Base-by-base conservation (phyloP, 306 rosid species). In the Quillaja saponaria region DNA sequence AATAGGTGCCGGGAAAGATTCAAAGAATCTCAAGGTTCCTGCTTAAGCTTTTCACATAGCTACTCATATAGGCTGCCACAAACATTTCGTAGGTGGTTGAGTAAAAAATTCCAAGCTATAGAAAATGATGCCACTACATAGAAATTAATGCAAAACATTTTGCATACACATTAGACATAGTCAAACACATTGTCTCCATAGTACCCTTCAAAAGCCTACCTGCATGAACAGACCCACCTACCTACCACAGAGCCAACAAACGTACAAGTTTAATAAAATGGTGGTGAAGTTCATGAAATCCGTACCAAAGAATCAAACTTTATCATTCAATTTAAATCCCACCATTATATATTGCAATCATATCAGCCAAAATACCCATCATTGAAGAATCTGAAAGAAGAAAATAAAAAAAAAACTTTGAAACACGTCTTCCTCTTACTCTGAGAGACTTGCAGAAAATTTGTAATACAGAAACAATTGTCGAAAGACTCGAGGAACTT, bases 391-490 rank as follows among this genome's bases (percentile, higher is more conserved):
- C 12, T 13, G 3, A 20, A 28, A 3, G 15, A 11, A 6, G 33
- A 20, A 17, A 47, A 47, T 25, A 4, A 31, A 53, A 31, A 47
- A 34, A 6, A 33, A 55, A 34, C n/a, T 1, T 10, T 15, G 21
- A 41, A 39, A 68, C 71, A 71, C 77, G 37, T 66, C 74, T 34
- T 66, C 71, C 58, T 55, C 74, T 66, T 51, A 41, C 6, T 6
- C n/a, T n/a, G n/a, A 58, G 28, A 61, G 47, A 41, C 40, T 31
- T 18, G 55, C 25, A 58, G 47, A 16, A 18, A 66, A 33, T 11
- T 48, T 67, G 7, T 18, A 33, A 9, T 25, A 25, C 31, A 1
- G 31, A 1, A 25, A 25, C 31, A 25, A 25, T 25, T 1, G 4
- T 25, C 31, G 31, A 1, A 25, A 25, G 4, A 25, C 31, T 1